Evolutionary conservation across 2,329 filamentous ascomycete genomes (phyloP).

Genomic region (Diaporthe caulivora): DNA sequence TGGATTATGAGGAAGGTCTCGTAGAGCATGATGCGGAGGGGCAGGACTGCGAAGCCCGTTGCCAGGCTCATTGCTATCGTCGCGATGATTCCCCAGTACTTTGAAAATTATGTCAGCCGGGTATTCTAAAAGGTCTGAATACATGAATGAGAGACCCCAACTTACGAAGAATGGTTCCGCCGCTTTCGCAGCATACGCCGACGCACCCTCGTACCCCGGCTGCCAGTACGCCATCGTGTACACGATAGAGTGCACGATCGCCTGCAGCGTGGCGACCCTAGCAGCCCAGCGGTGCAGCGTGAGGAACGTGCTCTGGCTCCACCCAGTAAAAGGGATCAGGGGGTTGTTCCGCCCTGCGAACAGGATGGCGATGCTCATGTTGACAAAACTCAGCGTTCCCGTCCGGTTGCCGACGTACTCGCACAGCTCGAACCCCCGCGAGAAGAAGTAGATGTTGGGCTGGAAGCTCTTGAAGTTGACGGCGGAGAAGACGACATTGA

Average conservation of each 20-base stretch:
- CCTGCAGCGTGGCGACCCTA: slow-evolving; percentile 71
- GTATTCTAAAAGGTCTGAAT: accelerated
- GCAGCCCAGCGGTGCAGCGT: slow-evolving; percentile 77
- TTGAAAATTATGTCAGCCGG: neutral
- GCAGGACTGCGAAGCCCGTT: slow-evolving; percentile 60
- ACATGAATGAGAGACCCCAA: neutral
- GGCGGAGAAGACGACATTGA: slow-evolving; percentile 52
- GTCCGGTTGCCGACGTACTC: slow-evolving; percentile 72
- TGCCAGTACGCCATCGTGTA: slow-evolving; percentile 47
- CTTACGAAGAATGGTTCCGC: slow-evolving; percentile 13
- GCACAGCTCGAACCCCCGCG: neutral
- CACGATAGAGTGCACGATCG: slow-evolving; percentile 71
- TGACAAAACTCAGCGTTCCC: slow-evolving; percentile 73
- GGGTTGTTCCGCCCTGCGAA: slow-evolving; percentile 77
- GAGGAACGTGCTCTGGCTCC: slow-evolving; percentile 76
- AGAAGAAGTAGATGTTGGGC: slow-evolving; percentile 45
- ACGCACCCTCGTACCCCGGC: slow-evolving; percentile 4
- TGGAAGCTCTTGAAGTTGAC: slow-evolving; percentile 46
- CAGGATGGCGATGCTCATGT: slow-evolving; percentile 74
- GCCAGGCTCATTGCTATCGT: slow-evolving; percentile 60
- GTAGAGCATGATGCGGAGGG: slow-evolving; percentile 51
- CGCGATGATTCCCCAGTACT: slow-evolving; percentile 47
- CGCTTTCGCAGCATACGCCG: slow-evolving; percentile 1
- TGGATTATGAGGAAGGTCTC: slow-evolving; percentile 64
- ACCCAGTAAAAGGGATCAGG: slow-evolving; percentile 76